phyloP scores from a whole-genome alignment of 2,329 filamentous ascomycete genomes.

The Fusarium fracticaudum region DNA sequence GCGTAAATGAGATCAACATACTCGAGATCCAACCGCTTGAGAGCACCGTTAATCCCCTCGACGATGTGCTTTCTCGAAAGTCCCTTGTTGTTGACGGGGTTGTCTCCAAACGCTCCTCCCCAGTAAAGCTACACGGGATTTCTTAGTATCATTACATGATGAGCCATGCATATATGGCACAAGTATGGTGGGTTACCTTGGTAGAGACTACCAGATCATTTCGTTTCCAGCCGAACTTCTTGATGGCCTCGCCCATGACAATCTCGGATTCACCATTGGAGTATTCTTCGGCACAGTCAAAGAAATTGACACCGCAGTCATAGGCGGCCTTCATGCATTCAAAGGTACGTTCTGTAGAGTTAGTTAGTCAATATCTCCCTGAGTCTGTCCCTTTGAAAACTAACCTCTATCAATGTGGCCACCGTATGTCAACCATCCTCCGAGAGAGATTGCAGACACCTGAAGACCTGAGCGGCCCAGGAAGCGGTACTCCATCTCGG shows the following conservation, averaged over 20 bases:
- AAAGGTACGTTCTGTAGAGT: constrained; percentile 56
- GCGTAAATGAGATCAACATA: constrained; percentile 77
- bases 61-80: constrained; percentile 76
- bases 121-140: constrained; percentile 67
- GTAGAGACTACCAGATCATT: constrained; percentile 70
- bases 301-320: constrained; percentile 70
- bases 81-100: constrained; percentile 72
- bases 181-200: constrained; percentile 53
- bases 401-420: constrained; percentile 73
- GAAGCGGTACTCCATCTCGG: constrained; percentile 75
- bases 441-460: constrained; percentile 79
- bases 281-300: constrained; percentile 69
- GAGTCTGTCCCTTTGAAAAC: constrained; percentile 8
- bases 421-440: constrained; percentile 79
- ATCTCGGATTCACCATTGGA: constrained; percentile 69
- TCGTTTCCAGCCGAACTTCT: constrained; percentile 68
- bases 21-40: constrained; percentile 65
- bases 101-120: constrained; percentile 68
- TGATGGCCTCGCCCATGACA: constrained; percentile 69
- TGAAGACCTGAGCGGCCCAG: constrained; percentile 76
- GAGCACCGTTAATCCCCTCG: constrained; percentile 69
- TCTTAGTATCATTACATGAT: not conserved
- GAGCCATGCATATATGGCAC: not conserved
- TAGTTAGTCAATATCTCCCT: constrained; percentile 3
- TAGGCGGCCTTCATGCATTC: constrained; percentile 70